A percentile compares a stretch with the other conserved stretches of the same genome.
These are phyloP conservation scores for Pythium sukuiense DNA, from an alignment of 352 stramenopile genomes.

Conservation along the genomic window DNA sequence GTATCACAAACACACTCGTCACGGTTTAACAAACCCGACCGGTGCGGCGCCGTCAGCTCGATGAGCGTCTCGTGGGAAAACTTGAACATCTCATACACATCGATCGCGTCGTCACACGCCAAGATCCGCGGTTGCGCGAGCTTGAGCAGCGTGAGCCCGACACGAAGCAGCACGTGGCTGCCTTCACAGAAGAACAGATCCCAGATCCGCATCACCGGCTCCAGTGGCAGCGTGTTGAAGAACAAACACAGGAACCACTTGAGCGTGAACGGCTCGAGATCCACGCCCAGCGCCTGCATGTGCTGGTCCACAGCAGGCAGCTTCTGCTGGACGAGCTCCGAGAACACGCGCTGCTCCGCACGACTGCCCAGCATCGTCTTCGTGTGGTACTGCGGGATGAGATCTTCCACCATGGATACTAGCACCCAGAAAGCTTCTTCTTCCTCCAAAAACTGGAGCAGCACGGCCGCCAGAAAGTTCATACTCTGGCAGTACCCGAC, in stretches of 20 bases:
- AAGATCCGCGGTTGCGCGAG: conserved; percentile 69
- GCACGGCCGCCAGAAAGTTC: conserved; percentile 82
- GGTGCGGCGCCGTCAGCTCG: conserved; percentile 57
- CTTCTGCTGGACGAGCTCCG: conserved; percentile 83
- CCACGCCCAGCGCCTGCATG: conserved; percentile 69
- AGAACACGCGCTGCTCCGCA: conserved; percentile 89
- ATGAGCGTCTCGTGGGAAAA: conserved; percentile 63
- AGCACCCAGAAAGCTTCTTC: conserved; percentile 90
- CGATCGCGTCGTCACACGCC: conserved; percentile 68
- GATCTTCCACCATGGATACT: conserved; percentile 83
- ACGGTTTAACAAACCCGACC: conserved; percentile 59
- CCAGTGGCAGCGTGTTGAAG: conserved; percentile 90
- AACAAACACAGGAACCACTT: conserved; percentile 94
- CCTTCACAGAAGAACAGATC: conserved; percentile 91
- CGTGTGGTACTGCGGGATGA: conserved; percentile 89
- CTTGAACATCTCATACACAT: conserved; percentile 86
- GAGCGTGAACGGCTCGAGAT: conserved; percentile 88
- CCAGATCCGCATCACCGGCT: conserved; percentile 89
- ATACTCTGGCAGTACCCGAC: conserved; percentile 91
- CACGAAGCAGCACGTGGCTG: conserved; percentile 84
- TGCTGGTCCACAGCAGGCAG: conserved; percentile 73
- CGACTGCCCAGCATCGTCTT: conserved; percentile 86
- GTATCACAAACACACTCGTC: conserved; percentile 86
- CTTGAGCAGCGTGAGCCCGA: conserved; percentile 86
- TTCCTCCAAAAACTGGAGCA: conserved; percentile 83